Evolutionary conservation across 1,139 yeast genomes (phyloP).

Genomic region (Keqinozyma sinolaborantium): DNA sequence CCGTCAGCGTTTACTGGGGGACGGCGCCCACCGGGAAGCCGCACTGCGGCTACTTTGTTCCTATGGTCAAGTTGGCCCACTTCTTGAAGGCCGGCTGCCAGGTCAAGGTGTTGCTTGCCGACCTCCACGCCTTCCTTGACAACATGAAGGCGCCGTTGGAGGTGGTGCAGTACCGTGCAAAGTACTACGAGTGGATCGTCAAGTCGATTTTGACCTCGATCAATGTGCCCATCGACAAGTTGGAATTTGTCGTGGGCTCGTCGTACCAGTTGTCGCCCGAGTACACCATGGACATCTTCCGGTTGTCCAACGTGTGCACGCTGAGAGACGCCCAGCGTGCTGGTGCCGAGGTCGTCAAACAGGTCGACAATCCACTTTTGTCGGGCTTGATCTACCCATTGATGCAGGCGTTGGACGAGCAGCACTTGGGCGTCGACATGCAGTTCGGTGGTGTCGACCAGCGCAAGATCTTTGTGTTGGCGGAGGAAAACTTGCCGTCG

Average conservation of each 20-base stretch:
- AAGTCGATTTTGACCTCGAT: constrained; percentile 82
- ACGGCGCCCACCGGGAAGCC: constrained; percentile 83
- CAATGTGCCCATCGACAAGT: constrained; percentile 87
- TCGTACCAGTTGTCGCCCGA: constrained; percentile 76
- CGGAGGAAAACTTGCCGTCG: constrained; percentile 86
- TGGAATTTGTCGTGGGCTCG: constrained; percentile 82
- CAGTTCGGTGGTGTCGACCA: constrained; percentile 99
- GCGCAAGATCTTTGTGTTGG: constrained; percentile 94
- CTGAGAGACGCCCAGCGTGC: constrained; percentile 98
- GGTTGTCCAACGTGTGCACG: constrained; percentile 74
- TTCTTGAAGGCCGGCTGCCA: constrained; percentile 95
- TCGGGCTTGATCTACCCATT: constrained; percentile 95
- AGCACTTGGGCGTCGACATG: constrained; percentile 82
- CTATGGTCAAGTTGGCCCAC: constrained; percentile 95
- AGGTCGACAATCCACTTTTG: constrained; percentile 88
- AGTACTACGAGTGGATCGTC: constrained; percentile 79
- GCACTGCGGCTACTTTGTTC: constrained; percentile 97
- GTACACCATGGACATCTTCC: constrained; percentile 87
- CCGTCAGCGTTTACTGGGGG: constrained; percentile 93
- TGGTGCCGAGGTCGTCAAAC: constrained; percentile 99
- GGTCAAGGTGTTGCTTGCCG: constrained; percentile 91
- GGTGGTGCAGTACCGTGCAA: constrained; percentile 82
- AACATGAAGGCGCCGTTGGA: constrained; percentile 98
- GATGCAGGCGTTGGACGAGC: constrained; percentile 98
- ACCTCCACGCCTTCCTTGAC: constrained; percentile 93